Evolutionary conservation across 306 rosid genomes (phyloP).

Genomic region (Betula pendula): DNA sequence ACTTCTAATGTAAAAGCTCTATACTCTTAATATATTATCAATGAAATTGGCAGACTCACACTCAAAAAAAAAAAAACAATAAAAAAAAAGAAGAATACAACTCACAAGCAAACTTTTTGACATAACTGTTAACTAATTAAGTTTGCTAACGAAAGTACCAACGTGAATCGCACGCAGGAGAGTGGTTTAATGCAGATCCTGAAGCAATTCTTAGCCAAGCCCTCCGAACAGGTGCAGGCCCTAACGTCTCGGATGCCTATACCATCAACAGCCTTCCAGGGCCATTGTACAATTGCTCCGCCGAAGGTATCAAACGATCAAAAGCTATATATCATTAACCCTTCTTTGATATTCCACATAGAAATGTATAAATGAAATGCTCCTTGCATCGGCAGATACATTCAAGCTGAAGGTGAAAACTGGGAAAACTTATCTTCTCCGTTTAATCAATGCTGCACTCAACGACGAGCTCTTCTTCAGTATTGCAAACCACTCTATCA

Average conservation of each 20-base stretch:
- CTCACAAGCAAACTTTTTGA: no score
- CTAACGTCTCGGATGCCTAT: neutral
- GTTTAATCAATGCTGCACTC: constrained; percentile 14
- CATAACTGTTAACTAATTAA: no score
- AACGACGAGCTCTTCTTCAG: constrained; percentile 26
- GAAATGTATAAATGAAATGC: neutral
- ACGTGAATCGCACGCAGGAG: neutral
- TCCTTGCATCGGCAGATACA: constrained; percentile 1
- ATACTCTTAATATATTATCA: no score
- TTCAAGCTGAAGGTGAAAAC: constrained; percentile 17
- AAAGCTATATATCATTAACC: neutral
- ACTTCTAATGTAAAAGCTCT: no score
- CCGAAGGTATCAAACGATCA: neutral
- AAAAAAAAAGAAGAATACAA: no score
- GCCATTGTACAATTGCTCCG: constrained; percentile 14
- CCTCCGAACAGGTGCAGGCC: constrained; percentile 17
- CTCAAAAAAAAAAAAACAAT: no score
- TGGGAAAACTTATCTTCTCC: constrained; percentile 15
- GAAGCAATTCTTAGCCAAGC: constrained; percentile 6
- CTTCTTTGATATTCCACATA: neutral
- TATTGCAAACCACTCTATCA: constrained; percentile 18
- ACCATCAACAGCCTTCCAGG: constrained; percentile 12
- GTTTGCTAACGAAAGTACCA: no score
- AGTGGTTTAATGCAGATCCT: constrained; percentile 17
- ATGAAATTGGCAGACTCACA: no score